phyloP scores from a whole-genome alignment of 2,329 filamentous ascomycete genomes.

The Emericellopsis atlantica region DNA sequence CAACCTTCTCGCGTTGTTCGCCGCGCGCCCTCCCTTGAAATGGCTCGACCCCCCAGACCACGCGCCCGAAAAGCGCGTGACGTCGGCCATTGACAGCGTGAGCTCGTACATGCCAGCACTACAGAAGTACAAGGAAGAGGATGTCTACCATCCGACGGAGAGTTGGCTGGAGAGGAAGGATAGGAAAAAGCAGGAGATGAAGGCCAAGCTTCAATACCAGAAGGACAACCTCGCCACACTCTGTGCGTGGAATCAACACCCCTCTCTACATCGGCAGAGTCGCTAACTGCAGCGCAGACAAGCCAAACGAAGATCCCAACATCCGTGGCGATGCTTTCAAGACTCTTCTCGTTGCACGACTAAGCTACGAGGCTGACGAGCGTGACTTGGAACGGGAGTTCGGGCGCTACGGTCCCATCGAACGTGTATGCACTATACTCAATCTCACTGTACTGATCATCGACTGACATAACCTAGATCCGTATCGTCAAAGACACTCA shows the following conservation, averaged over 20 bases:
- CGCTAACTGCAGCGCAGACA: constrained; percentile 38
- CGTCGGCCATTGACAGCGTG: constrained; percentile 59
- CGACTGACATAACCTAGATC: constrained; percentile 43
- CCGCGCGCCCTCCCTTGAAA: constrained; percentile 81
- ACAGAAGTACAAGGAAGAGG: constrained; percentile 64
- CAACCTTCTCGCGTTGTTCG: constrained; percentile 86
- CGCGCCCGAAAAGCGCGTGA: constrained; percentile 70
- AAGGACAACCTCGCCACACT: constrained; percentile 49
- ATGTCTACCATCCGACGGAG: constrained; percentile 71
- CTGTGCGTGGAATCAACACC: constrained; percentile 35
- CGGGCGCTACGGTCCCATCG: constrained; percentile 83
- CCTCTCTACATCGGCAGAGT: constrained; percentile 1
- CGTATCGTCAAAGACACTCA: constrained; percentile 74
- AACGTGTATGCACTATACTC: constrained; percentile 50
- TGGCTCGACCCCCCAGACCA: constrained; percentile 77
- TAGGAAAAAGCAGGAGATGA: constrained; percentile 71
- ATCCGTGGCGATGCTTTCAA: constrained; percentile 89
- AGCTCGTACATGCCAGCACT: constrained; percentile 64
- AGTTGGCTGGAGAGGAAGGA: constrained; percentile 86
- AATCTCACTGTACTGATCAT: background rate
- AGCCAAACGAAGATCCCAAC: constrained; percentile 74
- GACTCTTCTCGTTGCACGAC: constrained; percentile 81
- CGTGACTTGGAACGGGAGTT: constrained; percentile 91
- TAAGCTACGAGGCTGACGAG: constrained; percentile 81
- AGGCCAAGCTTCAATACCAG: constrained; percentile 50